Evolutionary conservation across 345 rosid genomes (phyloP).

Genomic region (Adansonia digitata): DNA sequence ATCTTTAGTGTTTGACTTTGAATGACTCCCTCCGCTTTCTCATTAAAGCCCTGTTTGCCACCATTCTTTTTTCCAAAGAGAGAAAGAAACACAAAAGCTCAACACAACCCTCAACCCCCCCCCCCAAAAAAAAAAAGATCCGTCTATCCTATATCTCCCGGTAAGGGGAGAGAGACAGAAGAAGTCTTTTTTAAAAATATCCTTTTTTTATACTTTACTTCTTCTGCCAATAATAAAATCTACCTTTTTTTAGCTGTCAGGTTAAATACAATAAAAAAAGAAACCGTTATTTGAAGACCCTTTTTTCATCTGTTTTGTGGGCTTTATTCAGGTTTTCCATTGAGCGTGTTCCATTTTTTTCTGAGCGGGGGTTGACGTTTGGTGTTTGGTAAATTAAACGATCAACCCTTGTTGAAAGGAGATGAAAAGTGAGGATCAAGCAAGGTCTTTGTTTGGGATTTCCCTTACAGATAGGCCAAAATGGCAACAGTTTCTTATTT

Average conservation of each 20-base stretch:
- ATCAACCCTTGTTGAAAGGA: background rate
- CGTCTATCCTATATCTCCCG: too few species aligned
- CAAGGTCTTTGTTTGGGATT: slow-evolving; percentile 61
- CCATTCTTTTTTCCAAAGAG: background rate
- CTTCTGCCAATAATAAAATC: background rate
- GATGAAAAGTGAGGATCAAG: slow-evolving; percentile 56
- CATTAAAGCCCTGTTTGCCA: background rate
- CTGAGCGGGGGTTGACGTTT: background rate
- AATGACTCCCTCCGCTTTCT: background rate
- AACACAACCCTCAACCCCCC: background rate
- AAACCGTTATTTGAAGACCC: background rate
- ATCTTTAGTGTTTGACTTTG: background rate
- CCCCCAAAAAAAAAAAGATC: too few species aligned
- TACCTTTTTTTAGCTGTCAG: background rate
- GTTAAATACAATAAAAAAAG: background rate
- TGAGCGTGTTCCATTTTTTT: background rate
- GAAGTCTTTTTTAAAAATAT: background rate
- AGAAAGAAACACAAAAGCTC: background rate
- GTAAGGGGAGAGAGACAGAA: background rate
- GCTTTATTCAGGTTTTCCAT: background rate
- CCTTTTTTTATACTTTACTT: background rate
- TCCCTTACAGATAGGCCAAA: slow-evolving; percentile 48
- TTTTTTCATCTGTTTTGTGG: background rate
- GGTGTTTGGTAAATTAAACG: background rate
- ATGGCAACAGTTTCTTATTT: slow-evolving; percentile 80